Evolutionary conservation across 345 rosid genomes (phyloP).

Genomic region (Carallia brachiata): DNA sequence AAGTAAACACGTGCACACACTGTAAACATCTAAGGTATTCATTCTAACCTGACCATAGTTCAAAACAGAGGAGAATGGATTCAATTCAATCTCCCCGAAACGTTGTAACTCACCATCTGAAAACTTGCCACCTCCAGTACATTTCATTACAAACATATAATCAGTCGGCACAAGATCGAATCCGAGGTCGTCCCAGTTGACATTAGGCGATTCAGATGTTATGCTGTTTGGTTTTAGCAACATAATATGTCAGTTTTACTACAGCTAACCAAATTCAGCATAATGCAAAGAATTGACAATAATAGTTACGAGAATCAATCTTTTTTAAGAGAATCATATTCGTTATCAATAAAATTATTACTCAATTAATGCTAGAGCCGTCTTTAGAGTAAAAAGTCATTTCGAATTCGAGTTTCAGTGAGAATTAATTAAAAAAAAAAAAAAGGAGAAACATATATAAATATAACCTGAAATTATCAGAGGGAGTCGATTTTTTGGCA

Average conservation of each 20-base stretch:
- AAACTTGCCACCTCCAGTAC: slow-evolving; percentile 23
- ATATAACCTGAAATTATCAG: slow-evolving; percentile 18
- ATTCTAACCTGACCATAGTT: slow-evolving; percentile 35
- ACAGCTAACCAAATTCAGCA: background rate
- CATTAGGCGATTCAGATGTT: slow-evolving; percentile 17
- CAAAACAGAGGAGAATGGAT: slow-evolving; percentile 34
- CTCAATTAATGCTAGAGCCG: too few species aligned
- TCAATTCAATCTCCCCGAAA: slow-evolving; percentile 27
- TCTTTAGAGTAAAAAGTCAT: too few species aligned
- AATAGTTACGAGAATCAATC: background rate
- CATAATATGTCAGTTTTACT: background rate
- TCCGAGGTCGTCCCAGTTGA: slow-evolving; percentile 30
- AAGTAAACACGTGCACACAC: too few species aligned
- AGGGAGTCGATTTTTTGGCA: slow-evolving; percentile 2
- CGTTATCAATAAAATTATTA: too few species aligned
- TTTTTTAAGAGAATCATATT: background rate
- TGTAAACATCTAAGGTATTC: too few species aligned
- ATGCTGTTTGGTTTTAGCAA: slow-evolving; percentile 6
- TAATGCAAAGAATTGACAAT: background rate
- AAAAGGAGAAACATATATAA: too few species aligned
- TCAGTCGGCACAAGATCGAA: slow-evolving; percentile 30
- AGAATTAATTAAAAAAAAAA: too few species aligned
- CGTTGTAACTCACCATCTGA: slow-evolving; percentile 26
- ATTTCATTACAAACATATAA: slow-evolving; percentile 33
- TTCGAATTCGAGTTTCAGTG: too few species aligned